These are phyloP conservation scores for Ilex paraguariensis DNA, from an alignment of 305 asterid genomes.

Conservation along the genomic window DNA sequence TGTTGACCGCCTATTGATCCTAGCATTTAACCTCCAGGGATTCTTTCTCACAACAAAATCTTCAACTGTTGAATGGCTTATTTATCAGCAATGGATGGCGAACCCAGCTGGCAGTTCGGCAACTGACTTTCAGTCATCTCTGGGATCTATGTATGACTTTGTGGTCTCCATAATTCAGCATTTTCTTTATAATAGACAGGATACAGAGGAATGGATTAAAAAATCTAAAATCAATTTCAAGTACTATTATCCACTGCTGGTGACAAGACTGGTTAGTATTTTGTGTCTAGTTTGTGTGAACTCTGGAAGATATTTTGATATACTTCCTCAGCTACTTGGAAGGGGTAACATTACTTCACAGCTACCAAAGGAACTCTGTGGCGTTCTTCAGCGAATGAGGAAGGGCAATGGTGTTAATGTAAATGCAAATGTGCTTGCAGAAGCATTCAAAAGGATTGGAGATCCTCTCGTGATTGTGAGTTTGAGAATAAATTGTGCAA, in stretches of 20 bases:
- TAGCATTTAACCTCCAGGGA: constrained; percentile 29
- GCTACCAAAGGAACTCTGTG: constrained; percentile 33
- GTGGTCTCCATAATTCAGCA: constrained; percentile 15
- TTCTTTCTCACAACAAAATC: constrained; percentile 42
- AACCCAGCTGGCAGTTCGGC: constrained; percentile 14
- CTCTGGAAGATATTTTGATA: constrained; percentile 17
- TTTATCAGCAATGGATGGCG: constrained; percentile 21
- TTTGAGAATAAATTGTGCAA: constrained; percentile 3
- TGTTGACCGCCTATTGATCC: constrained; percentile 45
- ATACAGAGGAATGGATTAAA: constrained; percentile 34
- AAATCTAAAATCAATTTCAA: constrained; percentile 13
- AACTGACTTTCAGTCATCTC: not conserved
- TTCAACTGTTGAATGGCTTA: constrained; percentile 46
- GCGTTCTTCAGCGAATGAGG: constrained; percentile 18
- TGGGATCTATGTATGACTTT: constrained; percentile 9
- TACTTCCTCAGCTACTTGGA: constrained; percentile 15
- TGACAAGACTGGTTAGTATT: constrained; percentile 41
- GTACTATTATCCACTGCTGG: constrained; percentile 27
- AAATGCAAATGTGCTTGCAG: constrained; percentile 20
- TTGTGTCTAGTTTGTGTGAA: constrained; percentile 43
- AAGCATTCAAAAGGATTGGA: constrained; percentile 39
- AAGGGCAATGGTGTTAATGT: constrained; percentile 1
- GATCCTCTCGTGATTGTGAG: constrained; percentile 47
- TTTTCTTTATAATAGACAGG: constrained; percentile 5
- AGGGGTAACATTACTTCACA: constrained; percentile 8